These are phyloP conservation scores for Lentinula raphanica DNA, from an alignment of 768 basidiomycete species.

Conservation along the genomic window DNA sequence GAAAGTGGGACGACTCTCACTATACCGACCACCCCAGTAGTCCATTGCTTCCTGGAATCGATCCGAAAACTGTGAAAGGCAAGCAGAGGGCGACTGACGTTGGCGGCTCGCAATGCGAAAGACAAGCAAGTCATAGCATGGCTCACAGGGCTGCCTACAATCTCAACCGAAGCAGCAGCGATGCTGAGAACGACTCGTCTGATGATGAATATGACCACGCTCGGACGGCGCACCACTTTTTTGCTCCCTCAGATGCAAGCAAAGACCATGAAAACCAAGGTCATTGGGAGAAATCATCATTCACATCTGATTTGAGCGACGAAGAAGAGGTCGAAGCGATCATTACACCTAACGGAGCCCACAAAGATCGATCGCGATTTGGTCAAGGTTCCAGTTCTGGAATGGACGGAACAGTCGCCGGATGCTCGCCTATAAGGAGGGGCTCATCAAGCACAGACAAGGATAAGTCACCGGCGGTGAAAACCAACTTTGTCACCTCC, in stretches of 20 bases:
- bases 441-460: background rate
- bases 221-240: conserved; percentile 51
- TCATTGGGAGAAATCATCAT: background rate
- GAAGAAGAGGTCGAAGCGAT: background rate
- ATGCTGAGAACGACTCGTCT: conserved; percentile 30
- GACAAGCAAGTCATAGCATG: background rate
- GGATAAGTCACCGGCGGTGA: background rate
- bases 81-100: background rate
- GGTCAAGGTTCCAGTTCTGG: background rate
- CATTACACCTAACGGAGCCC: background rate
- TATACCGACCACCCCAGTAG: background rate
- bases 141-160: conserved; percentile 9
- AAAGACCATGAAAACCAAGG: conserved; percentile 8
- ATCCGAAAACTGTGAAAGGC: background rate
- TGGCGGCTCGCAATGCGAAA: background rate
- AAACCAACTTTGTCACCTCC: background rate
- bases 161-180: conserved; percentile 38
- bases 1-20: background rate
- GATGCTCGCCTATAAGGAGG: background rate
- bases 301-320: background rate
- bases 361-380: background rate
- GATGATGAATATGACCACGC: conserved; percentile 43
- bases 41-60: background rate
- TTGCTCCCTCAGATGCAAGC: conserved; percentile 26
- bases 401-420: background rate